These are phyloP conservation scores for Xylariales sp. DNA, from an alignment of 2,329 filamentous ascomycete genomes.

Conservation along the genomic window DNA sequence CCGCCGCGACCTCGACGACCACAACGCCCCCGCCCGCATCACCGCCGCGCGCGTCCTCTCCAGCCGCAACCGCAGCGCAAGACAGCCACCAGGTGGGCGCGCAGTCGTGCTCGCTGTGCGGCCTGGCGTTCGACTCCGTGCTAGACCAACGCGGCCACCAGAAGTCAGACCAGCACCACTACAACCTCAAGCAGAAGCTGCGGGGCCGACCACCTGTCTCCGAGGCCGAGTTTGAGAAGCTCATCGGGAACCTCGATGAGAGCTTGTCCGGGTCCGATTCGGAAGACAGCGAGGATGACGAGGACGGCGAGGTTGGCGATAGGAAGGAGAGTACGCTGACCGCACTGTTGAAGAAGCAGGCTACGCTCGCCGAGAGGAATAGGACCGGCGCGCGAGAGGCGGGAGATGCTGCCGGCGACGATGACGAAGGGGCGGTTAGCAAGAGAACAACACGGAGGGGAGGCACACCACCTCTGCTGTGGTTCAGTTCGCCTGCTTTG, in stretches of 20 bases:
- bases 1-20: constrained; percentile 5
- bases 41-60: constrained; percentile 8
- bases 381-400: constrained; percentile 46
- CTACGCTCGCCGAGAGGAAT: constrained; percentile 58
- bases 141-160: constrained; percentile 82
- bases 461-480: constrained; percentile 73
- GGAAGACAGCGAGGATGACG: constrained; percentile 65
- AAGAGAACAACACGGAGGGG: constrained; percentile 47
- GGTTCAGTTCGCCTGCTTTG: constrained; percentile 75
- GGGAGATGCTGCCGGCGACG: constrained; percentile 38
- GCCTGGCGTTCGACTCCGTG: constrained; percentile 64
- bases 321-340: constrained; percentile 70
- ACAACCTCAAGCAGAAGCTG: constrained; percentile 91
- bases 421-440: constrained; percentile 41
- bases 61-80: constrained; percentile 12
- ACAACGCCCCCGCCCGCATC: constrained; percentile 18
- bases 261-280: constrained; percentile 85
- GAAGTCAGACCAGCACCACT: constrained; percentile 86
- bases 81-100: constrained; percentile 49
- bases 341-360: constrained; percentile 77
- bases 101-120: constrained; percentile 79
- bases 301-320: constrained; percentile 37
- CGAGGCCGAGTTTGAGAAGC: constrained; percentile 80
- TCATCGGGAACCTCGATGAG: constrained; percentile 83
- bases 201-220: constrained; percentile 67